Evolutionary conservation across 352 stramenopile species (phyloP).

Genomic region (Phytophthora melonis): DNA sequence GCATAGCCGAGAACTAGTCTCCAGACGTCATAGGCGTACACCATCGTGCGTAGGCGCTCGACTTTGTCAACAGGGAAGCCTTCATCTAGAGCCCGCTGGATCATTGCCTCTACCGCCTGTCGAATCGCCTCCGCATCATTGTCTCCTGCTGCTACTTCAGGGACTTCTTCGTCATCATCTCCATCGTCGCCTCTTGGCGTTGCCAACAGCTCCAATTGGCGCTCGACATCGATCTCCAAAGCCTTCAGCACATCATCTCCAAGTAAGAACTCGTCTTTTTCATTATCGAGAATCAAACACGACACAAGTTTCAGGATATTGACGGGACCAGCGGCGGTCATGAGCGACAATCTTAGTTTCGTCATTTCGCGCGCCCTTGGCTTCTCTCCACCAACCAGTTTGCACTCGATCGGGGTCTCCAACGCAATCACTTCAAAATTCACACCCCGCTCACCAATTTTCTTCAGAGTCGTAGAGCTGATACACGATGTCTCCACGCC

Average conservation of each 20-base stretch:
- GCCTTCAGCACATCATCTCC: conserved; percentile 22
- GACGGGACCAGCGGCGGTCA: conserved; percentile 1
- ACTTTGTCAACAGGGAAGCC: conserved; percentile 17
- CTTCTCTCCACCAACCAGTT: conserved; percentile 10
- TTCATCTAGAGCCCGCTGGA: conserved; percentile 6
- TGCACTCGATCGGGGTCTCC: conserved; percentile 11
- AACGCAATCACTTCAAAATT: conserved; percentile 1
- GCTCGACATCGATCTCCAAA: conserved; percentile 14
- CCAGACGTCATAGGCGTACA: conserved; percentile 15
- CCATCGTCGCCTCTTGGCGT: conserved; percentile 5
- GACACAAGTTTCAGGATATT: conserved; percentile 17
- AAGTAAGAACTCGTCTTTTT: conserved; percentile 20
- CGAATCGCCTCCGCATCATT: background rate
- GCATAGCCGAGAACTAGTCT: conserved; percentile 14
- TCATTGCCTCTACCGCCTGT: conserved; percentile 11
- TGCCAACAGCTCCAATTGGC: conserved; percentile 18
- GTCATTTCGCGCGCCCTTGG: conserved; percentile 1
- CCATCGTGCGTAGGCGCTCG: conserved; percentile 13
- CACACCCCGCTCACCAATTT: conserved; percentile 16
- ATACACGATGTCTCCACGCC: conserved; percentile 23
- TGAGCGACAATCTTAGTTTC: background rate
- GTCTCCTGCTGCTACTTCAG: background rate
- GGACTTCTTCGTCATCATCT: conserved; percentile 15
- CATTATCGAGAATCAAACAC: conserved; percentile 20
- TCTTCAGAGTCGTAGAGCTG: conserved; percentile 25